Conservation (phyloP, 441 rosid genomes). For the Syzygium syzygioides region DNA sequence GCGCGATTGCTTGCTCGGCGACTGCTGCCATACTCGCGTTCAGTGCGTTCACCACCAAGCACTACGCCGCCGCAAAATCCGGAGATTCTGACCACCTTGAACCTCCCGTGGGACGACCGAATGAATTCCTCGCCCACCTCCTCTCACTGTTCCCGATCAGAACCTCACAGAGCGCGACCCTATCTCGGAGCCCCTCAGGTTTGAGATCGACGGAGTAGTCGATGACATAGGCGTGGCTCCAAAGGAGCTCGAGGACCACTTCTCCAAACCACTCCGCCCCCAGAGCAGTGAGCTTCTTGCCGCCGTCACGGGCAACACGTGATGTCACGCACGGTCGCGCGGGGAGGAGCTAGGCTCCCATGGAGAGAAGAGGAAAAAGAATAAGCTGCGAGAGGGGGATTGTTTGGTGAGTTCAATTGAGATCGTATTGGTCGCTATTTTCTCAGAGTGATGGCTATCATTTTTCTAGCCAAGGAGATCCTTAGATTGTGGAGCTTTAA, state of each 20-base stretch:
- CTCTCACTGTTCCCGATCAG: conserved; percentile 3
- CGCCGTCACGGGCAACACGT: neutral
- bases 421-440: neutral
- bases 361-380: neutral
- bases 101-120: conserved; percentile 1
- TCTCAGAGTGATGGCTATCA: neutral
- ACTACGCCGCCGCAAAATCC: conserved; percentile 7
- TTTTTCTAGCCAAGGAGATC: too few relatives aligned
- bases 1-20: conserved; percentile 5
- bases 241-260: neutral
- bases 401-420: neutral
- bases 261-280: conserved; percentile 4
- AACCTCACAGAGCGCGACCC: neutral
- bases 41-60: conserved; percentile 5
- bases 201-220: conserved; percentile 2
- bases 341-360: neutral
- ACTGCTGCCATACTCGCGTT: neutral
- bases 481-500: too few relatives aligned
- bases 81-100: conserved; percentile 11
- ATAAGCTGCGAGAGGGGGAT: neutral
- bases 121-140: conserved; percentile 8
- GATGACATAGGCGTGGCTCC: neutral
- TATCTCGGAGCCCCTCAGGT: neutral
- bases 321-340: neutral
- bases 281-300: conserved; percentile 8